A percentile compares a stretch with the other conserved stretches of the same genome.
Conservation (phyloP, 2,329 filamentous ascomycete genomes). For the Fusarium siculi region DNA sequence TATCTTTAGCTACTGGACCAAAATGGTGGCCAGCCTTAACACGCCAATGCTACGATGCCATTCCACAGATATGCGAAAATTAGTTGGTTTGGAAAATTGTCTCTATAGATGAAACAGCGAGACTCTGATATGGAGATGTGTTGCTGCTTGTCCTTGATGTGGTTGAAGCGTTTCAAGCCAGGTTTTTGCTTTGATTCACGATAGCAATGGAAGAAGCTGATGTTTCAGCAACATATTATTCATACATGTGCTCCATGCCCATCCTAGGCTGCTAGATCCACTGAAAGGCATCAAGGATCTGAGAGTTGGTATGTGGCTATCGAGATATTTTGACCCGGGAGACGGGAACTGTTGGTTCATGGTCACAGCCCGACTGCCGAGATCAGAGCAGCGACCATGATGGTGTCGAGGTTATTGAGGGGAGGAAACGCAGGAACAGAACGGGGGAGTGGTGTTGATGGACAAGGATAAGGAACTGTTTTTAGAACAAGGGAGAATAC, state of each 20-base stretch:
- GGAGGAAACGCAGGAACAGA: slow-evolving; percentile 13
- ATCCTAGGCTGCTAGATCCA: not conserved
- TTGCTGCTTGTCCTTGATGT: not conserved
- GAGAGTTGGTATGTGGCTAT: not conserved
- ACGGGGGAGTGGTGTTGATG: not conserved
- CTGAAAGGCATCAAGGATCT: not conserved
- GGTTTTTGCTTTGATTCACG: not conserved
- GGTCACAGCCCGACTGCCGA: slow-evolving; percentile 3
- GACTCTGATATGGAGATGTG: not conserved
- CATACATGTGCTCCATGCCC: not conserved
- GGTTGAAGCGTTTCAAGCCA: not conserved
- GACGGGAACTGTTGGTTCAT: slow-evolving; percentile 7
- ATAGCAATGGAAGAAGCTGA: not conserved
- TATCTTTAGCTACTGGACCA: slow-evolving; percentile 29
- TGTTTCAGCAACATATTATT: not conserved
- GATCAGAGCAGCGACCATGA: slow-evolving; percentile 10
- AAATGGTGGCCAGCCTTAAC: not conserved
- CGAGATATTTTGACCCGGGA: not conserved
- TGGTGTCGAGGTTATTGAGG: not conserved
- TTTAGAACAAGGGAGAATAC: slow-evolving; percentile 17
- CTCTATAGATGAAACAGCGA: not conserved
- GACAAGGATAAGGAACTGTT: slow-evolving; percentile 19
- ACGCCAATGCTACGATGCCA: slow-evolving; percentile 3
- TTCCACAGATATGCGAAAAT: not conserved
- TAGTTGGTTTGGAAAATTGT: slow-evolving; percentile 6